Conservation (phyloP, 2,329 filamentous ascomycete species). For the Fusarium annulatum region DNA sequence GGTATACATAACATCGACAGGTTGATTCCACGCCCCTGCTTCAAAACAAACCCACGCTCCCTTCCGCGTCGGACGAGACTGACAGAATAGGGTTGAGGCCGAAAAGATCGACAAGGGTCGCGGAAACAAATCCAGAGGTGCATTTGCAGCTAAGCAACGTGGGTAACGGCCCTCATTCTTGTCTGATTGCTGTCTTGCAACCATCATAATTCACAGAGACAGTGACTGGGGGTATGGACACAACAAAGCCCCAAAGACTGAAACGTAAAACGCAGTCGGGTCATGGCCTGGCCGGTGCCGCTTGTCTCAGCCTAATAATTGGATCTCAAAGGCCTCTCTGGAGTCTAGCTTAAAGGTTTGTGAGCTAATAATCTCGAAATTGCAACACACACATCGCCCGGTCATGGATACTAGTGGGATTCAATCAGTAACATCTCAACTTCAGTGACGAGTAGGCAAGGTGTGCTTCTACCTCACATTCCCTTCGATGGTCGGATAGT, state of each 20-base stretch:
- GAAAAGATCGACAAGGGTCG: conserved; percentile 36
- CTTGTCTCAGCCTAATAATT: conserved; percentile 44
- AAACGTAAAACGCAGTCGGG: conserved; percentile 39
- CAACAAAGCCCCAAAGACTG: conserved; percentile 23
- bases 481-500: background rate
- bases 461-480: background rate
- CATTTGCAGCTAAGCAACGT: conserved; percentile 31
- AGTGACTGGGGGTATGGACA: conserved; percentile 12
- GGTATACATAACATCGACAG: conserved; percentile 21
- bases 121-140: conserved; percentile 42
- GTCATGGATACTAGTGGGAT: conserved; percentile 8
- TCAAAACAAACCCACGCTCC: conserved; percentile 35
- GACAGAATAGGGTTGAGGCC: conserved; percentile 40
- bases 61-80: conserved; percentile 42
- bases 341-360: conserved; percentile 38
- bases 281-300: conserved; percentile 41
- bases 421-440: conserved; percentile 12
- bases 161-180: conserved; percentile 29
- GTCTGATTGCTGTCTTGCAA: conserved; percentile 30
- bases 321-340: conserved; percentile 33
- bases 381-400: conserved; percentile 10
- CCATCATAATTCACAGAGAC: conserved; percentile 26
- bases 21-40: conserved; percentile 39
- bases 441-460: conserved; percentile 5
- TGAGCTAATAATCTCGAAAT: conserved; percentile 36